Percentiles rank a stretch among this genome's conserved stretches.
phyloP scores from a whole-genome alignment of 2,329 filamentous ascomycete species.

The Nemania abortiva region DNA sequence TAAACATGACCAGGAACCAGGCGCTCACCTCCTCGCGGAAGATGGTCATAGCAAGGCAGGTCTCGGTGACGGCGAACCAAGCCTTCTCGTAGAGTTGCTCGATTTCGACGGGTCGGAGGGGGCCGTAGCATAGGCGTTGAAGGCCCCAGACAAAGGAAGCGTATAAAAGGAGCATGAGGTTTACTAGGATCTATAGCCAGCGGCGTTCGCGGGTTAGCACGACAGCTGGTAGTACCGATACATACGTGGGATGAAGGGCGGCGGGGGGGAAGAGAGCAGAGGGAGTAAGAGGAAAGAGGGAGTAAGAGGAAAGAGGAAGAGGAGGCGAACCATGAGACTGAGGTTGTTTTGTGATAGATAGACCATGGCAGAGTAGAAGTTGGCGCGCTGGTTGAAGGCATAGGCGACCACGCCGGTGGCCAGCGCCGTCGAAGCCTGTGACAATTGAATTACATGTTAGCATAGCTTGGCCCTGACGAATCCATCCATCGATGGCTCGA shows the following conservation, averaged over 20 bases:
- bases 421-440: constrained; percentile 77
- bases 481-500: not conserved
- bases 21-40: constrained; percentile 95
- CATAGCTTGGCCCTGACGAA: not conserved
- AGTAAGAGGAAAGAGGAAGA: constrained; percentile 4
- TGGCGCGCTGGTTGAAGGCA: constrained; percentile 93
- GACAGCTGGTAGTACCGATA: not conserved
- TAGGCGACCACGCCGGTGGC: constrained; percentile 87
- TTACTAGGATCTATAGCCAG: constrained; percentile 80
- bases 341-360: constrained; percentile 97
- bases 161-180: constrained; percentile 85
- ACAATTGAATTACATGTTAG: constrained; percentile 9
- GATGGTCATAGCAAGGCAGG: constrained; percentile 96
- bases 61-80: constrained; percentile 98
- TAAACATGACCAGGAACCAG: constrained; percentile 97
- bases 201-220: constrained; percentile 31
- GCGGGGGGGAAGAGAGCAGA: not conserved
- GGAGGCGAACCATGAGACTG: constrained; percentile 81
- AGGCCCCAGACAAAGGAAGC: constrained; percentile 86
- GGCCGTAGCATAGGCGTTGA: constrained; percentile 90
- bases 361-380: constrained; percentile 98
- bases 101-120: constrained; percentile 90
- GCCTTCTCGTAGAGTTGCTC: constrained; percentile 97
- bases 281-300: constrained; percentile 1
- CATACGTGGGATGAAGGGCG: not conserved